These are phyloP conservation scores for Beauveria bassiana DNA, from an alignment of 2,329 filamentous ascomycete species.

Conservation along the genomic window DNA sequence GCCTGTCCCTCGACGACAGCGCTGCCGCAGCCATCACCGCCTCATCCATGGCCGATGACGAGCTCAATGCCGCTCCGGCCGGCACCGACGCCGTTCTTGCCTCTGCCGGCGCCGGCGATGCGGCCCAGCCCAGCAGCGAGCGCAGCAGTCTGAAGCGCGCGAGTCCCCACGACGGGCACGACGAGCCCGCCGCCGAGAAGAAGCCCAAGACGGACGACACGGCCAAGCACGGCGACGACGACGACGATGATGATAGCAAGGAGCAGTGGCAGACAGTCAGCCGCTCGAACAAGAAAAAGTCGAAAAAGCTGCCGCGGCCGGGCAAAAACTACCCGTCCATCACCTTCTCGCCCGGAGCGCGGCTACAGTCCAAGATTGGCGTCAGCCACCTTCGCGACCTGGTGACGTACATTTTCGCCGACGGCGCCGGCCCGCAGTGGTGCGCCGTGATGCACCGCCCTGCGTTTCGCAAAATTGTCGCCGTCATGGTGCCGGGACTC, in stretches of 20 bases:
- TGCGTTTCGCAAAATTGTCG: conserved; percentile 70
- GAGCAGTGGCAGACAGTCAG: conserved; percentile 50
- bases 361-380: conserved; percentile 54
- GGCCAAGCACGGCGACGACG: conserved; percentile 21
- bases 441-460: conserved; percentile 54
- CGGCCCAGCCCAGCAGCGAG: conserved; percentile 20
- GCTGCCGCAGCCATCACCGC: neutral
- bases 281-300: conserved; percentile 44
- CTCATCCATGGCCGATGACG: conserved; percentile 1
- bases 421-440: conserved; percentile 58
- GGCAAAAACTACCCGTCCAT: conserved; percentile 53
- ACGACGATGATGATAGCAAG: conserved; percentile 24
- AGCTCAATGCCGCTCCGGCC: neutral
- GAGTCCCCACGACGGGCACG: conserved; percentile 34
- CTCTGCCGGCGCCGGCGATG: neutral
- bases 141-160: conserved; percentile 40
- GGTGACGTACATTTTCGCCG: conserved; percentile 59
- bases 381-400: conserved; percentile 56
- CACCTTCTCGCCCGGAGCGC: conserved; percentile 47
- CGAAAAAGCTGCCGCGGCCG: conserved; percentile 51
- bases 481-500: conserved; percentile 85
- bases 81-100: neutral
- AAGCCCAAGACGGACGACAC: conserved; percentile 16
- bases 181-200: neutral
- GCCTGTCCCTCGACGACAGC: conserved; percentile 5